Evolutionary conservation across 345 rosid species (phyloP).

Genomic region (Hibiscus tridactylites): DNA sequence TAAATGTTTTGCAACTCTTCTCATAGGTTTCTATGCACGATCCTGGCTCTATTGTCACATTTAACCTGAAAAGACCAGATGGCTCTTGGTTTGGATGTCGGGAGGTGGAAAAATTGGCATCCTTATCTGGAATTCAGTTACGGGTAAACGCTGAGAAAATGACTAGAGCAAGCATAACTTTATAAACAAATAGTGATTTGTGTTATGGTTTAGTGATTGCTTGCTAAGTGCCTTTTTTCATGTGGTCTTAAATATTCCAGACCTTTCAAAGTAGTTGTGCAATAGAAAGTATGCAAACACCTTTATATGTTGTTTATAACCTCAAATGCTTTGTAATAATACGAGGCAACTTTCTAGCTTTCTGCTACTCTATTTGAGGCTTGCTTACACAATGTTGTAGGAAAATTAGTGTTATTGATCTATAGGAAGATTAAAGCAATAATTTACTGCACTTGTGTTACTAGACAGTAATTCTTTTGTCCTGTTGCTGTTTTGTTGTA

Average conservation of each 20-base stretch:
- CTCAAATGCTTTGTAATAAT: neutral
- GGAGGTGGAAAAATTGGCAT: constrained; percentile 95
- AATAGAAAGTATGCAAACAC: neutral
- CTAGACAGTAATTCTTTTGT: constrained; percentile 7
- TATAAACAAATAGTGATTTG: neutral
- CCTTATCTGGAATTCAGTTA: constrained; percentile 82
- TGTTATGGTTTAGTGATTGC: neutral
- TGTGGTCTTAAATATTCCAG: neutral
- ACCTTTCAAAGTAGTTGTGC: too few relatives aligned
- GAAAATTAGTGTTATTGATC: neutral
- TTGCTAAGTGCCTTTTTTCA: neutral
- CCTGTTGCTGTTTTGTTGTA: constrained; percentile 32
- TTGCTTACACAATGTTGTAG: neutral
- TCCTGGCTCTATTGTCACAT: constrained; percentile 62
- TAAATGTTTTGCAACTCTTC: neutral
- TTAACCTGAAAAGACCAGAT: constrained; percentile 84
- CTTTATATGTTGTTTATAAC: neutral
- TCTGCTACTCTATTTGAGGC: neutral
- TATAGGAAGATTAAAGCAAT: neutral
- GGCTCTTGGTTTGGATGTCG: constrained; percentile 92
- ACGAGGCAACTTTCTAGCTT: neutral
- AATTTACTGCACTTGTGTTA: neutral
- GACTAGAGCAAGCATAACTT: neutral
- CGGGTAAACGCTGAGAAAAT: constrained; percentile 53
- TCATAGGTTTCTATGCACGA: constrained; percentile 21